A percentile compares a stretch with the other conserved stretches of the same genome.
Evolutionary conservation across 1,284 basidiomycete genomes (phyloP).

Genomic region (Trametes polyzona): DNA sequence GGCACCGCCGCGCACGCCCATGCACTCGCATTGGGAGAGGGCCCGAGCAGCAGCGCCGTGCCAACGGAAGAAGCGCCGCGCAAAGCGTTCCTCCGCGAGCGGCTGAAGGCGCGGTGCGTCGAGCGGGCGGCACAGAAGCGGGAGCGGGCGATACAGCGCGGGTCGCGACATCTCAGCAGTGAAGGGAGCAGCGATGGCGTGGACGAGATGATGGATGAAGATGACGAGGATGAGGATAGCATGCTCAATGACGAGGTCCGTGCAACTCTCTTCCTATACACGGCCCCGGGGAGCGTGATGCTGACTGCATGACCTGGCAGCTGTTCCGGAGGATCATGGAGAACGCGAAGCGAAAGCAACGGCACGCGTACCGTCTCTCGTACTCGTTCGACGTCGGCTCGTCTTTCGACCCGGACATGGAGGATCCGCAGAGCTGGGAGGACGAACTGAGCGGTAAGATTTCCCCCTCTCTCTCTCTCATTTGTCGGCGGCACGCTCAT

Average conservation of each 20-base stretch:
- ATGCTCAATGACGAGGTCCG: slow-evolving; percentile 67
- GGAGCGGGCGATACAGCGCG: slow-evolving; percentile 46
- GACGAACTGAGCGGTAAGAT: slow-evolving; percentile 47
- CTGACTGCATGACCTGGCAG: no score
- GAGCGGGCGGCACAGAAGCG: slow-evolving; percentile 61
- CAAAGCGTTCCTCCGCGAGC: slow-evolving; percentile 58
- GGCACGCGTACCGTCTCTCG: slow-evolving; percentile 59
- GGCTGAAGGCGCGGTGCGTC: slow-evolving; percentile 62
- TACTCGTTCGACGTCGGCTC: slow-evolving; percentile 73
- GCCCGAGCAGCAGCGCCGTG: slow-evolving; percentile 5
- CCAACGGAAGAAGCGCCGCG: slow-evolving; percentile 40
- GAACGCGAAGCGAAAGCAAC: slow-evolving; percentile 50
- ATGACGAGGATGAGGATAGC: slow-evolving; percentile 47
- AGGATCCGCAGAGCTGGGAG: slow-evolving; percentile 64
- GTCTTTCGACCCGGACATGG: slow-evolving; percentile 71
- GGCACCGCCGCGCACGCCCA: slow-evolving; percentile 1
- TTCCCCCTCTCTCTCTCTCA: not conserved
- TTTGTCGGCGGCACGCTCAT: not conserved
- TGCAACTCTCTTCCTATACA: slow-evolving; percentile 8
- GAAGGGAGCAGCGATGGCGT: slow-evolving; percentile 55
- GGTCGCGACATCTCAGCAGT: slow-evolving; percentile 37
- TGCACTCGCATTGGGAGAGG: no score
- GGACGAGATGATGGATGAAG: slow-evolving; percentile 55
- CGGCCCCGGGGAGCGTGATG: no score
- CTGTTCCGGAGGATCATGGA: slow-evolving; percentile 67